These are phyloP conservation scores for Colletotrichum sp. DNA, from an alignment of 2,329 filamentous ascomycete genomes.

Conservation along the genomic window DNA sequence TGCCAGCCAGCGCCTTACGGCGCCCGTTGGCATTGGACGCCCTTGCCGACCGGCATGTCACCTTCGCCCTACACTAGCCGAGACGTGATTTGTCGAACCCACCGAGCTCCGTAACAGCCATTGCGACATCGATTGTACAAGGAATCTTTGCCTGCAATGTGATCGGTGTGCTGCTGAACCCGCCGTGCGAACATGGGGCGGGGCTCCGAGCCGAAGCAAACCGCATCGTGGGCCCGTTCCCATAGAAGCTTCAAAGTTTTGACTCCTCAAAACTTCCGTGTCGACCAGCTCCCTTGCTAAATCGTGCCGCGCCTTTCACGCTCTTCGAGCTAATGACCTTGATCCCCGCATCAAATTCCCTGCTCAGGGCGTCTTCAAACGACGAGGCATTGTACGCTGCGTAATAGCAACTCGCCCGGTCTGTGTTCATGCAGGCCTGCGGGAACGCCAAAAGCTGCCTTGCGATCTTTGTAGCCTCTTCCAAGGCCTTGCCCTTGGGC, in stretches of 20 bases:
- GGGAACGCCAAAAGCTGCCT: constrained; percentile 52
- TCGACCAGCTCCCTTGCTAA: background rate
- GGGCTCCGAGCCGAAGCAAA: background rate
- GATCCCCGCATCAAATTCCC: constrained; percentile 50
- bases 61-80: background rate
- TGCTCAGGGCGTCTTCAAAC: constrained; percentile 53
- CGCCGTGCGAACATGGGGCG: background rate
- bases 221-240: background rate
- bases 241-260: background rate
- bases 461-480: constrained; percentile 53
- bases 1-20: background rate
- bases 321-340: constrained; percentile 48
- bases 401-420: constrained; percentile 54
- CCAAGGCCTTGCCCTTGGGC: constrained; percentile 50
- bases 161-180: background rate
- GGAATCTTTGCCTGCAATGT: background rate
- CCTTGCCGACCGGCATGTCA: background rate
- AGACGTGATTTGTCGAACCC: background rate
- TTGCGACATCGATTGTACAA: background rate
- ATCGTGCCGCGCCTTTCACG: constrained; percentile 22
- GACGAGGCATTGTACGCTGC: constrained; percentile 50
- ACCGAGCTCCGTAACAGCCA: background rate
- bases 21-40: background rate
- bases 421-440: constrained; percentile 55
- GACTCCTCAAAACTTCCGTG: background rate